Evolutionary conservation across 345 rosid species (phyloP).

Genomic region (Jatropha curcas): DNA sequence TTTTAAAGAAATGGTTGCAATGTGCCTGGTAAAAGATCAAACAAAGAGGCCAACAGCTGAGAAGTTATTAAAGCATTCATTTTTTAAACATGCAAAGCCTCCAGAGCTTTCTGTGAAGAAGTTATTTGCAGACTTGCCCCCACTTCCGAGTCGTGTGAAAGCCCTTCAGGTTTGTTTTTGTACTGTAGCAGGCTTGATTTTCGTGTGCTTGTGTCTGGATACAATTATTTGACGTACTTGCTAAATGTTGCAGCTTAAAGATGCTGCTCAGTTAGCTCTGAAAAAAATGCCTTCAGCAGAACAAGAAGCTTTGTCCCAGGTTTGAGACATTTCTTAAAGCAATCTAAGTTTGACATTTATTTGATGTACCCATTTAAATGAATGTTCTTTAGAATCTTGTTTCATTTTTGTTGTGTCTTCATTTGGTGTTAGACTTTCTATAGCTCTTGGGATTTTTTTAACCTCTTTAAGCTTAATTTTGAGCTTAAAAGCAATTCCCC

Average conservation of each 20-base stretch:
- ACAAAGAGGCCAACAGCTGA: constrained; percentile 97
- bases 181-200: constrained; percentile 16
- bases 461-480: too few relatives aligned
- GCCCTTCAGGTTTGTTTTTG: constrained; percentile 70
- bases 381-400: not conserved
- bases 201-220: constrained; percentile 9
- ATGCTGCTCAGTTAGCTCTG: constrained; percentile 88
- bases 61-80: constrained; percentile 81
- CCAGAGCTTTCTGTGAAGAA: constrained; percentile 82
- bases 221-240: constrained; percentile 20
- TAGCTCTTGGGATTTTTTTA: too few relatives aligned
- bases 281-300: constrained; percentile 97
- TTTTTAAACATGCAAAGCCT: constrained; percentile 90
- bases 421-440: too few relatives aligned
- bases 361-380: not conserved
- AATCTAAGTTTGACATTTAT: not conserved
- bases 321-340: constrained; percentile 25
- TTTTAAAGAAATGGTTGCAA: constrained; percentile 99
- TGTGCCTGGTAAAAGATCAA: constrained; percentile 99
- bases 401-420: too few relatives aligned
- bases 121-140: constrained; percentile 76
- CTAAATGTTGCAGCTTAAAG: constrained; percentile 67
- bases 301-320: constrained; percentile 95
- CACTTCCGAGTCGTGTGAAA: constrained; percentile 94
- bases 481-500: not conserved